These are phyloP conservation scores for Metschnikowia orientalis DNA, from an alignment of 805 yeast species.

Conservation along the genomic window DNA sequence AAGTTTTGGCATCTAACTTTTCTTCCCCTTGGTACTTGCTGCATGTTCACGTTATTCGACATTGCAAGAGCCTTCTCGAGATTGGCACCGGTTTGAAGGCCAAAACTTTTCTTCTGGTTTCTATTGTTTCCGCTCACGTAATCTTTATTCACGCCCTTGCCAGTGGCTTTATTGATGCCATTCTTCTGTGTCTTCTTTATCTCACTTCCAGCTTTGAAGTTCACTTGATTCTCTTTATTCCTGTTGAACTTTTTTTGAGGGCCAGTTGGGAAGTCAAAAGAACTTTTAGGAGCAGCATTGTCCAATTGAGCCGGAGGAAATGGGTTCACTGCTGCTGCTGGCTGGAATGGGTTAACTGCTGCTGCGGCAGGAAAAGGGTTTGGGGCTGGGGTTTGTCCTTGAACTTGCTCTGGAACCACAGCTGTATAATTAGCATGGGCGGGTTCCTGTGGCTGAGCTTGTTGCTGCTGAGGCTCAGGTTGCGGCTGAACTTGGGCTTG, in stretches of 20 bases:
- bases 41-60: conserved; percentile 24
- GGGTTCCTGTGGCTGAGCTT: conserved; percentile 11
- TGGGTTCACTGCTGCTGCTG: conserved; percentile 6
- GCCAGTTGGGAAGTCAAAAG: conserved; percentile 9
- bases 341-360: conserved; percentile 10
- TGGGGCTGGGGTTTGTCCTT: conserved; percentile 2
- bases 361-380: conserved; percentile 8
- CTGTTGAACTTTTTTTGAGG: conserved; percentile 6
- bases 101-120: conserved; percentile 25
- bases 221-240: conserved; percentile 10
- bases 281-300: neutral
- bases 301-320: conserved; percentile 9
- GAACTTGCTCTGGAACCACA: no score
- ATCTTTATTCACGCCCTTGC: conserved; percentile 20
- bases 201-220: conserved; percentile 11
- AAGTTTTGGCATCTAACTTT: conserved; percentile 65
- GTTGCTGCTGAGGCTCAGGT: conserved; percentile 1
- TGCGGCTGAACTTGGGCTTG: conserved; percentile 11
- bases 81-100: conserved; percentile 37
- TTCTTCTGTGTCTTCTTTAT: conserved; percentile 5
- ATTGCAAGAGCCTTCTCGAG: conserved; percentile 40
- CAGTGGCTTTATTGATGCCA: conserved; percentile 6
- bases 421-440: no score
- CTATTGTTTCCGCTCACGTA: conserved; percentile 11
- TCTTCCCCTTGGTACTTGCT: conserved; percentile 44